Conservation (phyloP, 2,329 filamentous ascomycete species). For the Aureobasidium pullulans region DNA sequence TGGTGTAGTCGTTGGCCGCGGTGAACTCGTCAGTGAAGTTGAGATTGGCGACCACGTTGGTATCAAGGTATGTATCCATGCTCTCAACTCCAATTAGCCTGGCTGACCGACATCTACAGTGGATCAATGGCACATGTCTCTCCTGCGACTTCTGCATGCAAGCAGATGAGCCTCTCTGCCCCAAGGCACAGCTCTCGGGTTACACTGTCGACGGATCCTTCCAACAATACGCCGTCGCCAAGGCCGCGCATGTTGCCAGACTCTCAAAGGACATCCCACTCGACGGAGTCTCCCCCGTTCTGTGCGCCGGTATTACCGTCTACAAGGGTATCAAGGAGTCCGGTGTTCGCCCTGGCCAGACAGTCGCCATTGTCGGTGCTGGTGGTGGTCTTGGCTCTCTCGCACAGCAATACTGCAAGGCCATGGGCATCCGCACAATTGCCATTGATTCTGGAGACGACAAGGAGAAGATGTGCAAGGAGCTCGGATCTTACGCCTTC, state of each 20-base stretch:
- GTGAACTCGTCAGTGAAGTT: slow-evolving; percentile 68
- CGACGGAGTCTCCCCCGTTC: slow-evolving; percentile 69
- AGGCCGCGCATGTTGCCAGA: slow-evolving; percentile 75
- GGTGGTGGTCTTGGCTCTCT: slow-evolving; percentile 75
- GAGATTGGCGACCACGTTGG: slow-evolving; percentile 79
- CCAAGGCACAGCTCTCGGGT: slow-evolving; percentile 67
- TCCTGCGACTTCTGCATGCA: slow-evolving; percentile 76
- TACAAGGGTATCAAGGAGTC: slow-evolving; percentile 92
- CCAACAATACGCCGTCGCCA: slow-evolving; percentile 85
- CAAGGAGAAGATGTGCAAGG: slow-evolving; percentile 62
- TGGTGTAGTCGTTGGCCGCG: slow-evolving; percentile 73
- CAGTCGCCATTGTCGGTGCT: slow-evolving; percentile 76
- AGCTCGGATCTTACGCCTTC: slow-evolving; percentile 64
- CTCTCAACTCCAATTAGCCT: not conserved
- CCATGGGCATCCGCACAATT: slow-evolving; percentile 76
- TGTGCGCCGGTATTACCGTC: slow-evolving; percentile 80
- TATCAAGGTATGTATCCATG: slow-evolving; percentile 47
- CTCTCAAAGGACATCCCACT: slow-evolving; percentile 71
- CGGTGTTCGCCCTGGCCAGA: slow-evolving; percentile 64
- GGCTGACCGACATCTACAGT: slow-evolving; percentile 34
- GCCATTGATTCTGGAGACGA: slow-evolving; percentile 79
- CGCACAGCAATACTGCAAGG: slow-evolving; percentile 80
- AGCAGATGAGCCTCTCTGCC: slow-evolving; percentile 76
- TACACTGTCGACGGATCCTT: slow-evolving; percentile 92
- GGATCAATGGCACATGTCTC: slow-evolving; percentile 84